These are phyloP conservation scores for Phytophthora sansomeana DNA, from an alignment of 352 stramenopile genomes.

Conservation along the genomic window DNA sequence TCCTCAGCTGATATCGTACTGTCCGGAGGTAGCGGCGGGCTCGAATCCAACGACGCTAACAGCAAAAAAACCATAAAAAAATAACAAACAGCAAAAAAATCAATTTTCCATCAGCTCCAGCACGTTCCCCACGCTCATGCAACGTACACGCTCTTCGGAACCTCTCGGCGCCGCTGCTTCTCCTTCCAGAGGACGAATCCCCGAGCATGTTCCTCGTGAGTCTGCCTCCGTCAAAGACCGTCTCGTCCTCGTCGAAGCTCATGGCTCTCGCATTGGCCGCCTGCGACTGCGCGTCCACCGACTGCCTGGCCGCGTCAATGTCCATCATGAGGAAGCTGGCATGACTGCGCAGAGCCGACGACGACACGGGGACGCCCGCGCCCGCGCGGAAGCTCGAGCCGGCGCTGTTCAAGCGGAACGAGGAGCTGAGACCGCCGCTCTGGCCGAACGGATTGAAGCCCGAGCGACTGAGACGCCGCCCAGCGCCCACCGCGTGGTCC, in stretches of 20 bases:
- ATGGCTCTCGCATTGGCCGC: conserved; percentile 5
- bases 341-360: conserved; percentile 42
- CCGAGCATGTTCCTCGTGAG: conserved; percentile 58
- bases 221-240: conserved; percentile 33
- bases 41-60: conserved; percentile 64
- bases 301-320: conserved; percentile 52
- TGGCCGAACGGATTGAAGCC: conserved; percentile 37
- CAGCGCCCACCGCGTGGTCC: conserved; percentile 31
- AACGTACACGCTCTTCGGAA: conserved; percentile 55
- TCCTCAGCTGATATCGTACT: conserved; percentile 88
- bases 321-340: conserved; percentile 66
- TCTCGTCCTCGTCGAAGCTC: conserved; percentile 37
- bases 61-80: conserved; percentile 10
- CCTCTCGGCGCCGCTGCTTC: conserved; percentile 42
- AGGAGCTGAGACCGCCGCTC: conserved; percentile 29
- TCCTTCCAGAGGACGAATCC: conserved; percentile 28
- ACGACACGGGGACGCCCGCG: conserved; percentile 37
- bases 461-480: conserved; percentile 41
- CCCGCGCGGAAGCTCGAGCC: conserved; percentile 34
- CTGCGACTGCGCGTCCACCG: conserved; percentile 34
- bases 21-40: conserved; percentile 75
- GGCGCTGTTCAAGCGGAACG: conserved; percentile 35
- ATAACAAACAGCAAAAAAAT: conserved; percentile 11
- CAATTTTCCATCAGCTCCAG: conserved; percentile 1
- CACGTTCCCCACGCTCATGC: not conserved